Conservation (phyloP, 2,329 filamentous ascomycete species). For the Aspergillus sp. region DNA sequence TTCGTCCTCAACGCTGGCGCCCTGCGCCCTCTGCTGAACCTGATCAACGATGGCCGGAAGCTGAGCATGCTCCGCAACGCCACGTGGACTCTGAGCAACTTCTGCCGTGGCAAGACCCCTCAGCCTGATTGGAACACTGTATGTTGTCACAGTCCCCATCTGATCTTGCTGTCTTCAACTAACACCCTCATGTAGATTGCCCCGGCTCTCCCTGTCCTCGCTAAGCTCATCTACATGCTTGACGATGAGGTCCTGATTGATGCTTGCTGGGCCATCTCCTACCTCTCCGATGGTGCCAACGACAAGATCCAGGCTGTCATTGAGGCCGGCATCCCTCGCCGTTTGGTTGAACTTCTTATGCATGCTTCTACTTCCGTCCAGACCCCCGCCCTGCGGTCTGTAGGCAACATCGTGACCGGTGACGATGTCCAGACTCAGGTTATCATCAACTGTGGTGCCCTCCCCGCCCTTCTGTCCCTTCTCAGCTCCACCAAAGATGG, state of each 20-base stretch:
- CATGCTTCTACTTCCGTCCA: slow-evolving; percentile 98
- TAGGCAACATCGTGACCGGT: slow-evolving; percentile 97
- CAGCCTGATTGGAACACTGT: slow-evolving; percentile 97
- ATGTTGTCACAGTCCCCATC: slow-evolving; percentile 42
- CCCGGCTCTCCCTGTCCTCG: slow-evolving; percentile 87
- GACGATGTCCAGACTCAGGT: slow-evolving; percentile 99
- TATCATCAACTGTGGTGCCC: slow-evolving; percentile 96
- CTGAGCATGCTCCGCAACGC: slow-evolving; percentile 98
- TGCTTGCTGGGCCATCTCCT: slow-evolving; percentile 99
- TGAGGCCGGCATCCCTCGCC: slow-evolving; percentile 93
- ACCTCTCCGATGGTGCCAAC: slow-evolving; percentile 95
- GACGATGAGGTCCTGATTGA: slow-evolving; percentile 98
- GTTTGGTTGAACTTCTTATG: slow-evolving; percentile 95
- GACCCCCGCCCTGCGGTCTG: slow-evolving; percentile 92
- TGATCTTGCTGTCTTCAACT: slow-evolving; percentile 6
- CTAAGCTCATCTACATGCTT: slow-evolving; percentile 96
- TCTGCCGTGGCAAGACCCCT: slow-evolving; percentile 98
- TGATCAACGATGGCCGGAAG: slow-evolving; percentile 96
- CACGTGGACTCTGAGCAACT: slow-evolving; percentile 99
- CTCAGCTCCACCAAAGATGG: slow-evolving; percentile 97
- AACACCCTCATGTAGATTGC: slow-evolving; percentile 65
- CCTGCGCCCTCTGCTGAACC: slow-evolving; percentile 80
- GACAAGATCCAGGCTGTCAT: slow-evolving; percentile 99
- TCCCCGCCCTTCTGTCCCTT: slow-evolving; percentile 88
- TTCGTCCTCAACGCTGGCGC: slow-evolving; percentile 92